Evolutionary conservation across 441 rosid species (phyloP), one percentile per base, ranked within the genome.

Genomic region (Erodium moschatum): DNA sequence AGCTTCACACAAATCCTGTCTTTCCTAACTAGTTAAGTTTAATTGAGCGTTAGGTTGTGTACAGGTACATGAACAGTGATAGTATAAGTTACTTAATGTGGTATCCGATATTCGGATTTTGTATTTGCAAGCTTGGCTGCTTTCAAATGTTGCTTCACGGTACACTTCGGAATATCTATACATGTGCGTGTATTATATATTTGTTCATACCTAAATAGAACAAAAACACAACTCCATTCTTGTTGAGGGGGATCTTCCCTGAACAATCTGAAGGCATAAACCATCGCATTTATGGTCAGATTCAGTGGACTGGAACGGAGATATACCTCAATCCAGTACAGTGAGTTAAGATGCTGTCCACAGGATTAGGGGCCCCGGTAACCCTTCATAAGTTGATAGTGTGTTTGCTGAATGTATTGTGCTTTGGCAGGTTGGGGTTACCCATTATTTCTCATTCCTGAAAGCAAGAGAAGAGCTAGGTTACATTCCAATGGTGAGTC

Each of bases 381-480:
- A 40, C 46, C 8, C 46, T 8, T 7, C 46, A 2, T 40, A 40
- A 40, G 46, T 40, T 40, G 46, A 40, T 40, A 7, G 2, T 40
- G 46, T 40, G 60, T 21, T 61, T 29, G 64, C 69, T 70, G 48
- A 38, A 69, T 69, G 70, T 81, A 20, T 60, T 48, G 40, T 33
- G 66, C 68, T 63, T 77, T 38, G 65, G 67, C 81, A 93, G 98
- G 96, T 91, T 0, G 94, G 97, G 16, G 89, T 94, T 67, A 91
- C 97, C 60, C 96, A 88, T 76, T 89, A 86, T 78, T 94, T 93
- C 82, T 94, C 96, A 4, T 83, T 77, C 77, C 91, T 91, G 50
- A 94, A 91, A 80, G 96, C 98, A 24, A 88, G 84, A 81, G 77
- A 82, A 67, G 98, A 93, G 83, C 97, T 90, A 18, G 95, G 97